Conservation (phyloP, 805 yeast genomes). For the Hanseniaspora nectarophila region DNA sequence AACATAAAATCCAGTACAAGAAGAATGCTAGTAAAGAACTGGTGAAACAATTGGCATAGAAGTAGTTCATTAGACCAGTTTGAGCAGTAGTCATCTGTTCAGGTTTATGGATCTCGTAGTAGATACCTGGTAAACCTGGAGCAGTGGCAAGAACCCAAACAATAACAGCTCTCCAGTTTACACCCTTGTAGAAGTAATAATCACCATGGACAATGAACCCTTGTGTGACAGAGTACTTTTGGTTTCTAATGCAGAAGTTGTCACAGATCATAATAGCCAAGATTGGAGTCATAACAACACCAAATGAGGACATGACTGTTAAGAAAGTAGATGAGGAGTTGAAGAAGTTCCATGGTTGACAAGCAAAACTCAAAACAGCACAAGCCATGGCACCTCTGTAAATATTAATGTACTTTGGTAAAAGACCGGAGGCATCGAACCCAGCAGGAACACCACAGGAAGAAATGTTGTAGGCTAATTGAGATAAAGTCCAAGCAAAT, state of each 20-base stretch:
- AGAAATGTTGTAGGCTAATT: constrained; percentile 32
- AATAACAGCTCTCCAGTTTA: constrained; percentile 31
- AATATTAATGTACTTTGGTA: constrained; percentile 33
- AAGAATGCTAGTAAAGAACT: constrained; percentile 33
- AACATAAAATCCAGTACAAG: constrained; percentile 29
- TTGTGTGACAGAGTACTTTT: constrained; percentile 28
- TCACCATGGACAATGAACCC: constrained; percentile 24
- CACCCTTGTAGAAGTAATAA: constrained; percentile 32
- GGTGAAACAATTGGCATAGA: constrained; percentile 35
- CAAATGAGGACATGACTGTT: constrained; percentile 31
- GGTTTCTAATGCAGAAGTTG: constrained; percentile 30
- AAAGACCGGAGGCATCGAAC: constrained; percentile 33
- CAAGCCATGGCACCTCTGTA: constrained; percentile 32
- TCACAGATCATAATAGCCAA: constrained; percentile 34
- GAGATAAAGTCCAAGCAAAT: constrained; percentile 29
- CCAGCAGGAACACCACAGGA: constrained; percentile 35
- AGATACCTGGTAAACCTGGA: constrained; percentile 42
- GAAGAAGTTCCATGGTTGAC: constrained; percentile 33
- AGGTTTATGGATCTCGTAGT: constrained; percentile 28
- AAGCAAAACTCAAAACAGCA: constrained; percentile 29
- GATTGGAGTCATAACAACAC: constrained; percentile 31
- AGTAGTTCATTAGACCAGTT: constrained; percentile 34
- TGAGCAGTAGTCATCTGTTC: constrained; percentile 16
- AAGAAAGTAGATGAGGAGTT: constrained; percentile 30
- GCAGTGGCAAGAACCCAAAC: constrained; percentile 31